Base-by-base conservation (phyloP, 768 basidiomycete species). In the Mycena polygramma region DNA sequence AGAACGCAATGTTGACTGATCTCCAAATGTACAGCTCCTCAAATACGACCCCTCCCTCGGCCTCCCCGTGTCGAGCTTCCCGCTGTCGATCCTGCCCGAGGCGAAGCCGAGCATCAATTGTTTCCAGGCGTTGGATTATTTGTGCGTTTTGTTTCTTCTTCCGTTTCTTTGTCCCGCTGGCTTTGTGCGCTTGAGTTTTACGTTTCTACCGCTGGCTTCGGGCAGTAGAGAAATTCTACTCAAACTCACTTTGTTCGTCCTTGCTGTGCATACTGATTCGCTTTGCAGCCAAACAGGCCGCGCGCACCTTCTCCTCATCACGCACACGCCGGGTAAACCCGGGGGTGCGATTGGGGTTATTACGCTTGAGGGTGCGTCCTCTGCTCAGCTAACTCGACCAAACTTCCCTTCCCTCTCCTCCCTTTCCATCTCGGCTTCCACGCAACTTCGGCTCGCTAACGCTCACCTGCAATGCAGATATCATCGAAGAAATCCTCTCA, bases 121-220 rank as follows among this genome's bases (percentile, higher is more conserved):
- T 75, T 95, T 98, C 84, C 95, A 98, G 78, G 96, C 96, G 0
- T 81, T 98, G 54, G 96, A 98, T 78, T 97, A 96, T 77, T 97
- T 94, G 93, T 94, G 75, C 45, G 88, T 76, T 30, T 30, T n/a
- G n/a, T n/a, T n/a, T 30, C 6, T 3, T 30, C 30, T 30, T 30
- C 30, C 30, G 2, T 30, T 30, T 30, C 30, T 30, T 30, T 30
- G 30, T 30, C 30, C 6, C 30, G 30, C 6, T 30, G 30, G 3
- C 30, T 30, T 30, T 30, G 30, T 30, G 30, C 30, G 6, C 30
- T 30, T 30, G 30, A 30, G n/a, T n/a, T n/a, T n/a, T n/a, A n/a
- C n/a, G n/a, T n/a, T n/a, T n/a, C n/a, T n/a, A n/a, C n/a, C n/a
- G n/a, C n/a, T n/a, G n/a, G n/a, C n/a, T n/a, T n/a, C n/a, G n/a